These are phyloP conservation scores for Epichloe bromicola DNA, from an alignment of 2,329 filamentous ascomycete species.

Conservation along the genomic window DNA sequence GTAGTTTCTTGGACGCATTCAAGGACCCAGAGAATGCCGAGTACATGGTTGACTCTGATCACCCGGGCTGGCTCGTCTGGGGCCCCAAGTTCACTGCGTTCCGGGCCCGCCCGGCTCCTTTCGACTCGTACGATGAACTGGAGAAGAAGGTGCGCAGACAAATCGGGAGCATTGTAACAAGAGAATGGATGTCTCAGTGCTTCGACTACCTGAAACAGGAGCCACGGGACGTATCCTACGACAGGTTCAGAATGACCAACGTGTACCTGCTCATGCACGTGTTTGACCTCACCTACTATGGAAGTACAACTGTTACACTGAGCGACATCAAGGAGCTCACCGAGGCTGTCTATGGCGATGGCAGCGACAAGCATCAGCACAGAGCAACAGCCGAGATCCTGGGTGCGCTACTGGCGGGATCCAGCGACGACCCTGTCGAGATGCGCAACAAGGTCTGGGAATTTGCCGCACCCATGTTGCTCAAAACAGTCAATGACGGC, in stretches of 20 bases:
- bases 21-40: slow-evolving; percentile 53
- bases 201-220: slow-evolving; percentile 96
- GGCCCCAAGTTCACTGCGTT: slow-evolving; percentile 74
- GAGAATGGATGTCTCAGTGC: slow-evolving; percentile 74
- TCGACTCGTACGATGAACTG: slow-evolving; percentile 61
- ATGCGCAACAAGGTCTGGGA: slow-evolving; percentile 70
- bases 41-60: slow-evolving; percentile 83
- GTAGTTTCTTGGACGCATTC: slow-evolving; percentile 66
- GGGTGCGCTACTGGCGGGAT: slow-evolving; percentile 69
- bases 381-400: slow-evolving; percentile 90
- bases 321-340: slow-evolving; percentile 79
- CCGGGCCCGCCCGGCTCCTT: slow-evolving; percentile 56
- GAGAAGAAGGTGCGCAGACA: slow-evolving; percentile 62
- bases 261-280: slow-evolving; percentile 78
- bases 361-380: slow-evolving; percentile 94
- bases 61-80: slow-evolving; percentile 96
- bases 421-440: slow-evolving; percentile 62
- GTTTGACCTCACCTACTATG: slow-evolving; percentile 80
- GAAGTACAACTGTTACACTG: slow-evolving; percentile 63
- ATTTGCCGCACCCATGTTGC: slow-evolving; percentile 79
- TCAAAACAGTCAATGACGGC: slow-evolving; percentile 77
- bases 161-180: slow-evolving; percentile 69
- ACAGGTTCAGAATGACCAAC: slow-evolving; percentile 82
- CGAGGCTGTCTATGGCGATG: slow-evolving; percentile 70
- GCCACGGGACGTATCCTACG: slow-evolving; percentile 65